Evolutionary conservation across 2,329 filamentous ascomycete species (phyloP), one percentile per base, ranked within the genome.

Genomic region (Sporothrix pallida): DNA sequence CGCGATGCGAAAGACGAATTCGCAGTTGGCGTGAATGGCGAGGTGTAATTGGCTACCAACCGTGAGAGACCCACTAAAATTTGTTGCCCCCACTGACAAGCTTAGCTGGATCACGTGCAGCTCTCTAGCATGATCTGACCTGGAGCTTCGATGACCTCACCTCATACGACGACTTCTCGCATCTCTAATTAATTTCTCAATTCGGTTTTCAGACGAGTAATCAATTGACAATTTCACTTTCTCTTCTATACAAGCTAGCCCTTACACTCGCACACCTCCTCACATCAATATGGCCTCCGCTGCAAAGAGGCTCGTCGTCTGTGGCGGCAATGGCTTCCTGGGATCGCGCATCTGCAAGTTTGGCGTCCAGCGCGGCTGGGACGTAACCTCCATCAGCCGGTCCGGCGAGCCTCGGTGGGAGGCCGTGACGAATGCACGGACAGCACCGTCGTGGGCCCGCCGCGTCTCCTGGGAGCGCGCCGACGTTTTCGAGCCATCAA

Each of bases 251-350:
- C n/a, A 65, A 6, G 26, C 5, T 6, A 26, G 5, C 7, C 3
- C 3, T 10, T n/a, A 10, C n/a, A 23, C n/a, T 3, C 4, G 3
- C 58, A 73, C 54, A 54, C 31, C 31, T 31, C 31, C 68, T 67
- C 67, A 44, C 69, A 26, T 7, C 48, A 23, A n/a, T 20, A 88
- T 89, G 82, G 83, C 87, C 76, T 86, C 87, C 69, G 85, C 89
- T 73, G 75, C 72, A 7, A 97, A 94, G 84, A 92, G 90, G 83
- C 86, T 99, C 60, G 90, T 98, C 58, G 94, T 99, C 72, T 97
- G 93, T 77, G 96, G 96, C 77, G 95, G 95, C 74, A 98, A 93
- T 82, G 95, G 96, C 48, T 99, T 98, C 81, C 84, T 99, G 37
- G 94, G 94, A 83, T 88, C 87, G 31, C 89, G 95, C 73, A 97